Base-by-base conservation (phyloP, 2,329 filamentous ascomycete genomes). In the Simplicillium aogashimaense region DNA sequence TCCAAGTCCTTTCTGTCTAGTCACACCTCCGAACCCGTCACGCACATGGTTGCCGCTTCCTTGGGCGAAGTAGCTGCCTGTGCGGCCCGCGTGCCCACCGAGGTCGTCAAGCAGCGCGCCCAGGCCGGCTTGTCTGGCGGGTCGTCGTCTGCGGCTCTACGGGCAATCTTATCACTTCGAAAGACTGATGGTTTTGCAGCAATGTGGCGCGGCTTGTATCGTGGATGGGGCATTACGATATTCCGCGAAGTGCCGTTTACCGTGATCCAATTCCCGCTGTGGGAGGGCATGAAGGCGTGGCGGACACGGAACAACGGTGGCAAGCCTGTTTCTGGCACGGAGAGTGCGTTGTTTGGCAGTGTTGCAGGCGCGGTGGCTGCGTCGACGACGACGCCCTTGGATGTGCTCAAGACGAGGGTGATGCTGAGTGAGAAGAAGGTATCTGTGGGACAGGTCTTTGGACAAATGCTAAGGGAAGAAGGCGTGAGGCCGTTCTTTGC, bases 201-300 rank as follows among this genome's bases (percentile, higher is more conserved):
- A 18, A 83, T 97, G 36, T 80, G 86, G 72, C 68, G 76, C 45
- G 89, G 95, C 63, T 64, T 98, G 41, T 98, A 98, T 62, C 74
- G 92, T 29, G 92, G 94, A 2, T 95, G 88, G 74, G 76, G 79
- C 14, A 88, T 97, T 51, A 98, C 92, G 2, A 81, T 98, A 39
- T 83, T 95, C 66, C 79, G 92, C 43, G 92, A 98, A 69, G 89
- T 98, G 45, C 92, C 92, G 4, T 98, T 98, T 55, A 97, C 94
- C 3, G 81, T 95, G 9, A 84, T 98, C 47, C 92, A 98, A 63
- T 98, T 98, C 59, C 92, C 92, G 35, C 73, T 98, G 47, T 98
- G 92, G 92, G 92, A 98, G 64, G 79, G 74, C 4, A 76, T 97
- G 72, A 97, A 95, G 72, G 69, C 70, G 33, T 86, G 77, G 74